These are phyloP conservation scores for Saccharum hybrid DNA, from an alignment of 202 grass and related monocot species.

Conservation along the genomic window DNA sequence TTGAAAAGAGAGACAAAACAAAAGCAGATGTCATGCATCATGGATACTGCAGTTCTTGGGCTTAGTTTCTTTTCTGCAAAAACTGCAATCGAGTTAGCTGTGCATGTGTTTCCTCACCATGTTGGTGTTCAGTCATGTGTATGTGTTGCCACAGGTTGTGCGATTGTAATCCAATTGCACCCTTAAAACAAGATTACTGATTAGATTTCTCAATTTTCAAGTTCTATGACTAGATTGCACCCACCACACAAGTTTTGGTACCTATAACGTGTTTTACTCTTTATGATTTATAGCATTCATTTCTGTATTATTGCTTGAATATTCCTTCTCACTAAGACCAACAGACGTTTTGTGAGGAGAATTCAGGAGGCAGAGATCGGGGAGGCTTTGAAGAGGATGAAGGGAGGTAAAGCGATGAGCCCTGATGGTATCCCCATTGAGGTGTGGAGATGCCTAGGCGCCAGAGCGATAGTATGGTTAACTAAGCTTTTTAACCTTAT, in stretches of 20 bases:
- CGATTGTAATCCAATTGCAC: neutral
- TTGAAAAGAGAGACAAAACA: neutral
- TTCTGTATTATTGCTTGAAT: slow-evolving; percentile 35
- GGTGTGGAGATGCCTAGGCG: no score
- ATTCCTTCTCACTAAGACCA: no score
- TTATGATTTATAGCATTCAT: slow-evolving; percentile 23
- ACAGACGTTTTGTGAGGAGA: no score
- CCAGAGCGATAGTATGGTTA: no score
- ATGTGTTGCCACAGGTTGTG: neutral
- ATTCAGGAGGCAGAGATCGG: no score
- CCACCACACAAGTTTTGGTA: neutral
- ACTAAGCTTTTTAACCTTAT: no score
- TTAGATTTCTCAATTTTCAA: neutral
- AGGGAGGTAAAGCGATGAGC: no score
- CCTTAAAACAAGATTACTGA: neutral
- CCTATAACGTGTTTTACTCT: neutral
- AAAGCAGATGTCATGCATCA: neutral
- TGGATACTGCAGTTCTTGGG: neutral
- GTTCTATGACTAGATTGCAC: slow-evolving; percentile 5
- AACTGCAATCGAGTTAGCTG: neutral
- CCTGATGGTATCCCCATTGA: no score
- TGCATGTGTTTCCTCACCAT: neutral
- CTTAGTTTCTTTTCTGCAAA: neutral
- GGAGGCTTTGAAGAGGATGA: no score
- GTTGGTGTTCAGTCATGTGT: neutral